Conservation (phyloP, 805 yeast genomes). For the Saccharomycopsis babjevae region DNA sequence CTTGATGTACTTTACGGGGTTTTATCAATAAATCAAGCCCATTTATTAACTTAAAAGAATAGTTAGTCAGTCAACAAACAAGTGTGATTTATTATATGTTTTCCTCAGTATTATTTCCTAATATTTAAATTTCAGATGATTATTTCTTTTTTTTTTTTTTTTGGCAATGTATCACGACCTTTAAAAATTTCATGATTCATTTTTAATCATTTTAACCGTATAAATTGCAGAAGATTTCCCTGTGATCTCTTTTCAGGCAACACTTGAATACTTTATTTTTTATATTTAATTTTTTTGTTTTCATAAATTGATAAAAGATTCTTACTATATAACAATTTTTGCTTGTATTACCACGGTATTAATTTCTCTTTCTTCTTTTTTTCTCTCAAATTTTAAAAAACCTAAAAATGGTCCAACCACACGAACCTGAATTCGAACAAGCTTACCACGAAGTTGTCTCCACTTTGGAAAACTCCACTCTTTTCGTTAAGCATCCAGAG, state of each 20-base stretch:
- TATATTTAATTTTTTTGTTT: neutral
- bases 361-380: neutral
- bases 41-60: too few species aligned
- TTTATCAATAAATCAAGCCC: neutral
- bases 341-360: neutral
- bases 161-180: neutral
- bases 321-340: neutral
- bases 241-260: neutral
- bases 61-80: neutral
- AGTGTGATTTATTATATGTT: neutral
- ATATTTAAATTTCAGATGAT: neutral
- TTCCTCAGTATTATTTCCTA: neutral
- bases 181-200: neutral
- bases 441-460: conserved; percentile 89
- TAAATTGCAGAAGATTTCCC: neutral
- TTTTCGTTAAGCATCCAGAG: conserved; percentile 82
- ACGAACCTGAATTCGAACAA: conserved; percentile 98
- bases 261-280: too few species aligned
- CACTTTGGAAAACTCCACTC: conserved; percentile 84
- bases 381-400: neutral
- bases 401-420: conserved; percentile 27
- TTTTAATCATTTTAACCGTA: neutral
- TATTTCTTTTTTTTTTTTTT: neutral
- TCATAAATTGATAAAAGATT: neutral
- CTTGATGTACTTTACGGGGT: neutral